Evolutionary conservation across 495 filamentous ascomycete genomes (phyloP), one percentile per base, ranked within the genome.

Genomic region (Aspergillus sclerotiicarbonarius): DNA sequence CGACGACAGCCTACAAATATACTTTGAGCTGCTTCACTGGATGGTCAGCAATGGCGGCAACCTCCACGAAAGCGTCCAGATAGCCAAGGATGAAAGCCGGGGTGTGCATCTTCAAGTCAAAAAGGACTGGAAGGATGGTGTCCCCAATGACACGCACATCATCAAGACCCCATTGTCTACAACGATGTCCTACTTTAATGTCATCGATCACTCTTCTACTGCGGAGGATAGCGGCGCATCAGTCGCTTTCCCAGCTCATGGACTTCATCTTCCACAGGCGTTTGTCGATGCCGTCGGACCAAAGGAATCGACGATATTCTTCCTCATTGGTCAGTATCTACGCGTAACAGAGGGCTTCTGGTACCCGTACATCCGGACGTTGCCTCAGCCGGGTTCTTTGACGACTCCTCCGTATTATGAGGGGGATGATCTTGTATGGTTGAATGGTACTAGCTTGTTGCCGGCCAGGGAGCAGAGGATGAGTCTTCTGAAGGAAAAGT

Each of bases 371-470:
- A 64, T 89, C 15, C 68, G 72, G 15, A 78, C 77, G 20, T 59
- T 90, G 43, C 86, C 87, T n/a, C 65, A 67, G 50, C 76, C 78
- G 6, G 72, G 76, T 3, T 71, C 76, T 1, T 71, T 87, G 58
- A 78, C 78, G 33, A 86, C 84, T 8, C 82, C 83, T 1, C 53
- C 86, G 47, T 87, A 80, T 60, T 88, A 83, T 67, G 70, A 75
- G 10, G 75, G 78, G 18, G 75, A 74, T 39, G 86, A 89, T 70
- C 55, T 83, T 29, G 66, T 68, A 51, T 88, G 80, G 80, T 66
- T 90, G 41, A 68, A 79, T 31, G 82, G 79, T 9, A 88, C 85
- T 29, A 85, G 86, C 59, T 69, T 89, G n/a, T 64, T 70, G 1
- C 63, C 72, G 33, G 82, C 80, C 7, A 69, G 76, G 29, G 67